Conservation (phyloP, 257 asterid genomes). For the Scutellaria barbata region DNA sequence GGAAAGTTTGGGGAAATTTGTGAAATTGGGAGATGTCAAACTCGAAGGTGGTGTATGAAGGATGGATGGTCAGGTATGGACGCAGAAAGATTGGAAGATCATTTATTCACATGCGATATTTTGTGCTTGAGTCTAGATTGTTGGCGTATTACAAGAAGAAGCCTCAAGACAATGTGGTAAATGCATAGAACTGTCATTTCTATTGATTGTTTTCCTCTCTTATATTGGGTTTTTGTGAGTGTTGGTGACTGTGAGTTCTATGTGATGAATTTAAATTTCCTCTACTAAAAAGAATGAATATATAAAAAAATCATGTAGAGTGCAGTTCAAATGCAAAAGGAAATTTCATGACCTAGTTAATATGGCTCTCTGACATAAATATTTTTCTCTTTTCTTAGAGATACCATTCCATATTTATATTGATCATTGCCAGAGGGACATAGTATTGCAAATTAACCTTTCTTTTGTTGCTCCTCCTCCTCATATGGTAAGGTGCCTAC, state of each 20-base stretch:
- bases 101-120: constrained; percentile 93
- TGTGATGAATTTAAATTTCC: constrained; percentile 13
- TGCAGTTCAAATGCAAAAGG: constrained; percentile 31
- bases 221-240: constrained; percentile 14
- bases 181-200: constrained; percentile 25
- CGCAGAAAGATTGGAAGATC: constrained; percentile 97
- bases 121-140: constrained; percentile 86
- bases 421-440: neutral
- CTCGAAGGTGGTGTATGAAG: constrained; percentile 87
- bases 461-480: constrained; percentile 27
- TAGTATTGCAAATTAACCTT: constrained; percentile 4
- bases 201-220: neutral
- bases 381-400: constrained; percentile 20
- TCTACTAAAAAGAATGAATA: neutral
- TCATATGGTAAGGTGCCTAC: constrained; percentile 69
- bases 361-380: constrained; percentile 19
- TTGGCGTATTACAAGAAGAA: constrained; percentile 96
- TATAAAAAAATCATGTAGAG: constrained; percentile 17
- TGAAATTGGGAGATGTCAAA: constrained; percentile 65
- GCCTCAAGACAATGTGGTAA: constrained; percentile 92
- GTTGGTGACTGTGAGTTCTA: constrained; percentile 22
- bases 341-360: constrained; percentile 32
- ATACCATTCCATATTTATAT: constrained; percentile 18
- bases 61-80: constrained; percentile 99
- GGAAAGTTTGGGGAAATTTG: constrained; percentile 29